Conservation (phyloP, 306 rosid species). For the Elaeagnus macrophylla region DNA sequence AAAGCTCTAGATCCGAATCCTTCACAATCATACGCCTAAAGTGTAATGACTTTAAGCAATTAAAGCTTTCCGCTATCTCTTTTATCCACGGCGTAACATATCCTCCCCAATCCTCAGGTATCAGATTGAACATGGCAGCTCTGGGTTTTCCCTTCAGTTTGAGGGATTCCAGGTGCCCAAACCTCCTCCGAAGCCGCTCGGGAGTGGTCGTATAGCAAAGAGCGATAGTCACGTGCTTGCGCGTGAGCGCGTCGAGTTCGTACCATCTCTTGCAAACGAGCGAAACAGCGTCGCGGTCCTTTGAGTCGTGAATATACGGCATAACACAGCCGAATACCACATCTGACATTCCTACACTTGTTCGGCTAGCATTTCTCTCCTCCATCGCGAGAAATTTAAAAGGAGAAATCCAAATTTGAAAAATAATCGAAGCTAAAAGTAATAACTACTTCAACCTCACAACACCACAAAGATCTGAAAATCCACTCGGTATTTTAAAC, state of each 20-base stretch:
- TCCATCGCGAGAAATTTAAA: conserved; percentile 9
- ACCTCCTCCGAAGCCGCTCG: conserved; percentile 53
- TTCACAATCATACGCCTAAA: conserved; percentile 90
- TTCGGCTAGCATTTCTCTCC: conserved; percentile 20
- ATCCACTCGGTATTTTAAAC: no score
- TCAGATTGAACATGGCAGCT: conserved; percentile 91
- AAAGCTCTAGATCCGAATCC: conserved; percentile 68
- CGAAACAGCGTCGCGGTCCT: conserved; percentile 75
- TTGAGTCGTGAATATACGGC: conserved; percentile 70
- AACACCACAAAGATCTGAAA: no score
- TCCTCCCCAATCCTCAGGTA: conserved; percentile 98
- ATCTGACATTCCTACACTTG: conserved; percentile 33
- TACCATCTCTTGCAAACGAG: conserved; percentile 82
- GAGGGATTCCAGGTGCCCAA: conserved; percentile 68
- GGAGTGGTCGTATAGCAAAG: conserved; percentile 87
- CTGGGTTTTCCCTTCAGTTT: conserved; percentile 85
- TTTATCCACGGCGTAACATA: conserved; percentile 72
- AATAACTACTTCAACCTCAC: no score
- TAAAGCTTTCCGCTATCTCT: conserved; percentile 51
- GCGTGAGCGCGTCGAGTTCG: conserved; percentile 73
- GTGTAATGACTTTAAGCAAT: conserved; percentile 62
- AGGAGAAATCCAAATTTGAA: background rate
- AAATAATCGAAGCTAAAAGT: background rate
- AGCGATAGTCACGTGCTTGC: conserved; percentile 93
- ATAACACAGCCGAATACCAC: conserved; percentile 58